Percentiles rank a stretch among this genome's conserved stretches.
phyloP scores from a whole-genome alignment of 2,329 filamentous ascomycete genomes.

The Hymenoscyphus linearis region DNA sequence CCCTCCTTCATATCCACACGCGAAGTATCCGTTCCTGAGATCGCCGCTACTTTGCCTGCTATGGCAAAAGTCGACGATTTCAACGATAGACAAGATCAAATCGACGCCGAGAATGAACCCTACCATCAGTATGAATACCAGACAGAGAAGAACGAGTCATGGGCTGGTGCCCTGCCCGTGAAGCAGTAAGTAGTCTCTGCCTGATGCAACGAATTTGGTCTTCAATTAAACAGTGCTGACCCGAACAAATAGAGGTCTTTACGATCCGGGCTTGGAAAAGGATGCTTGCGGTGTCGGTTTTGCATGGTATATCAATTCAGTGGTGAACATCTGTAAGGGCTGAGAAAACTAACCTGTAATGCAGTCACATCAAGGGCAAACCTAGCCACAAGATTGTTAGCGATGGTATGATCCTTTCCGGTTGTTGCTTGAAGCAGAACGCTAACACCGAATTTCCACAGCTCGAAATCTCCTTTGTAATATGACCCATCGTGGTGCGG shows the following conservation, averaged over 20 bases:
- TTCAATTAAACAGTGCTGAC: conserved; percentile 5
- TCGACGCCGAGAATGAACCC: conserved; percentile 53
- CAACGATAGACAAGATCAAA: conserved; percentile 61
- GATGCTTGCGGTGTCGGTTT: conserved; percentile 99
- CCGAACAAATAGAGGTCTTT: conserved; percentile 60
- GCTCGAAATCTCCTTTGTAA: conserved; percentile 94
- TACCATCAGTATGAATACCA: conserved; percentile 80
- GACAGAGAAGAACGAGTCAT: conserved; percentile 76
- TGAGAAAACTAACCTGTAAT: conserved; percentile 19
- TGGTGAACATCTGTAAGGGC: not conserved
- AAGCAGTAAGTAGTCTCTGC: conserved; percentile 62
- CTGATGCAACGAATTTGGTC: not conserved
- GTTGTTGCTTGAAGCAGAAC: conserved; percentile 1
- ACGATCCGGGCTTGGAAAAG: conserved; percentile 93
- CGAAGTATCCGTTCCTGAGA: conserved; percentile 15
- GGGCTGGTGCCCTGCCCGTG: conserved; percentile 91
- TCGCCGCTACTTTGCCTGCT: conserved; percentile 51
- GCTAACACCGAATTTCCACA: conserved; percentile 39
- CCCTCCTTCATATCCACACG: conserved; percentile 1
- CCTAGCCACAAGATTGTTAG: conserved; percentile 97
- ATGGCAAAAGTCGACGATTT: conserved; percentile 63
- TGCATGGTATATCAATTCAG: conserved; percentile 62
- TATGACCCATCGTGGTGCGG: conserved; percentile 99
- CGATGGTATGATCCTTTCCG: conserved; percentile 62
- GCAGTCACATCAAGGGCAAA: conserved; percentile 93